Evolutionary conservation across 305 asterid genomes (phyloP).

Genomic region (Fraxinus sp.): DNA sequence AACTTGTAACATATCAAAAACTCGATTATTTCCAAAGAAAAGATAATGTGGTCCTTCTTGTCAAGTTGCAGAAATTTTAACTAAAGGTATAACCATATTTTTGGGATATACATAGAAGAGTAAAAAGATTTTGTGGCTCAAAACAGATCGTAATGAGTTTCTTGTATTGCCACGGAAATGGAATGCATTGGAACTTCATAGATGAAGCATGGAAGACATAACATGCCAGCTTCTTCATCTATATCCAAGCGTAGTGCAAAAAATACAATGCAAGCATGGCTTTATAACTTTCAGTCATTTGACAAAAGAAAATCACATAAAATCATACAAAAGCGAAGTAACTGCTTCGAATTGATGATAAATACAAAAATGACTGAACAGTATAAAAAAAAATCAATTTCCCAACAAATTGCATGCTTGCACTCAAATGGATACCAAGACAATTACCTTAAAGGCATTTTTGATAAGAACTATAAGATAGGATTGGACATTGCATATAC

Average conservation of each 20-base stretch:
- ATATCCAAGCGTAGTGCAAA: not conserved
- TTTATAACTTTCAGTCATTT: not conserved
- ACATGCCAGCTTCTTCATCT: not conserved
- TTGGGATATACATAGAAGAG: not conserved
- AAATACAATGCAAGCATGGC: not conserved
- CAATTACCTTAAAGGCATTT: not conserved
- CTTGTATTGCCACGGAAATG: not conserved
- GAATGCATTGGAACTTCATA: not conserved
- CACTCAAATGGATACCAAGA: not conserved
- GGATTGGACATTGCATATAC: not conserved
- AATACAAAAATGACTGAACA: not conserved
- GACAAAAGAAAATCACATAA: conserved; percentile 26
- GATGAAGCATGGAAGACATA: not conserved
- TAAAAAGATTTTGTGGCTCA: not conserved
- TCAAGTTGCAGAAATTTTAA: not conserved
- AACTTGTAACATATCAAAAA: not conserved
- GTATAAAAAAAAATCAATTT: not conserved
- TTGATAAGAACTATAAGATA: not conserved
- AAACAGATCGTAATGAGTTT: not conserved
- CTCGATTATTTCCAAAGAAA: not conserved
- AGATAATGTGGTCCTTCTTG: not conserved
- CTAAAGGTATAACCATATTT: not conserved
- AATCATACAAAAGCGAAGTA: not conserved
- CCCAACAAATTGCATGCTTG: not conserved
- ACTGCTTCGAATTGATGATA: not conserved